These are phyloP conservation scores for Purshia tridentata DNA, from an alignment of 306 rosid genomes.

Conservation along the genomic window DNA sequence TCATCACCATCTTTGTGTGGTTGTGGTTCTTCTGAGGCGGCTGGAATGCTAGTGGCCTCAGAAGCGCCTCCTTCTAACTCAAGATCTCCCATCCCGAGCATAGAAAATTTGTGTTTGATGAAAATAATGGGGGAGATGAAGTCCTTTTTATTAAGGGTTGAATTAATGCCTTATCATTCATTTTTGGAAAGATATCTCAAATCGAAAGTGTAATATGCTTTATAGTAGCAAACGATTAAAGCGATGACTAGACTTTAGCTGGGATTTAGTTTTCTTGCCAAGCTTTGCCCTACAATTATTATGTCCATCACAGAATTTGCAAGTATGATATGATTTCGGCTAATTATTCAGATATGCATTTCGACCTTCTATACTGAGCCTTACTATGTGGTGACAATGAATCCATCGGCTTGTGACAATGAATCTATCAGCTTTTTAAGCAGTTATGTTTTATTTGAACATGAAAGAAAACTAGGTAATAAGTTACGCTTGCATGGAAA, in stretches of 20 bases:
- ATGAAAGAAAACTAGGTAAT: slow-evolving; percentile 18
- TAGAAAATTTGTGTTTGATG: neutral
- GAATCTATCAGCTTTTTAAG: slow-evolving; percentile 30
- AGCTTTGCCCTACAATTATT: neutral
- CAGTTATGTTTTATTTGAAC: slow-evolving; percentile 22
- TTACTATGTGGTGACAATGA: slow-evolving; percentile 22
- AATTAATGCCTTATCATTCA: slow-evolving; percentile 32
- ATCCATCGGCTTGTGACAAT: slow-evolving; percentile 27
- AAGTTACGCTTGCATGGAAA: slow-evolving; percentile 6
- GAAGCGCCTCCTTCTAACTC: slow-evolving; percentile 19
- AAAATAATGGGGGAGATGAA: slow-evolving; percentile 12
- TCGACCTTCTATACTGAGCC: slow-evolving; percentile 30
- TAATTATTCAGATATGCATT: slow-evolving; percentile 17
- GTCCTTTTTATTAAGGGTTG: slow-evolving; percentile 36
- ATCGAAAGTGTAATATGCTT: slow-evolving; percentile 24
- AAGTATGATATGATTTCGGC: neutral
- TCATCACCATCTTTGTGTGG: neutral
- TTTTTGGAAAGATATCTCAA: slow-evolving; percentile 36
- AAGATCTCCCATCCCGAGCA: slow-evolving; percentile 34
- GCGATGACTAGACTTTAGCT: slow-evolving; percentile 5
- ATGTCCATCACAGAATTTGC: slow-evolving; percentile 9
- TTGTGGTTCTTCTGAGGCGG: slow-evolving; percentile 26
- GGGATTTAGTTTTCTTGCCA: slow-evolving; percentile 11
- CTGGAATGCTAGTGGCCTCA: slow-evolving; percentile 50
- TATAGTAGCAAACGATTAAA: slow-evolving; percentile 20